These are phyloP conservation scores for Psilocybe azurescens DNA, from an alignment of 768 basidiomycete genomes.

Conservation along the genomic window DNA sequence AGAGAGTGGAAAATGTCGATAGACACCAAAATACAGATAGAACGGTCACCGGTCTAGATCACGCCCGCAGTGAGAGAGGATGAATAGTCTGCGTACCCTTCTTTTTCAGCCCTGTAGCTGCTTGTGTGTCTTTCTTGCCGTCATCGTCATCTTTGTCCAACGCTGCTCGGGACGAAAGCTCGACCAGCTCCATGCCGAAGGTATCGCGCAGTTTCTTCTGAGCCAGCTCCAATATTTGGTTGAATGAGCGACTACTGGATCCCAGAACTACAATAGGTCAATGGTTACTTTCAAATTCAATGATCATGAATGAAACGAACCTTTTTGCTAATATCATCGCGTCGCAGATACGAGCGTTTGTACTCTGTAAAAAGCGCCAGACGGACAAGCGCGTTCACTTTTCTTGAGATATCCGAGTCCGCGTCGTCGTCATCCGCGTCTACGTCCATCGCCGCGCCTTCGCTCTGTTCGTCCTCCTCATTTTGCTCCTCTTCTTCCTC, in stretches of 20 bases:
- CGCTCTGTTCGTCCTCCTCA: conserved; percentile 34
- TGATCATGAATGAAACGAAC: conserved; percentile 36
- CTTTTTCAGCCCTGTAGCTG: conserved; percentile 66
- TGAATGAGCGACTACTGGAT: conserved; percentile 60
- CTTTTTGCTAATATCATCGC: conserved; percentile 91
- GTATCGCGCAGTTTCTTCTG: conserved; percentile 66
- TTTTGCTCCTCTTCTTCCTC: conserved; percentile 42
- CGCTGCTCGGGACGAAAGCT: conserved; percentile 68
- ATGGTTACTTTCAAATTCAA: not conserved
- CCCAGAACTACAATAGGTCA: conserved; percentile 35
- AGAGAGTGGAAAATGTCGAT: no score
- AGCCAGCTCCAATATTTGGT: conserved; percentile 63
- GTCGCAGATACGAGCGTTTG: conserved; percentile 63
- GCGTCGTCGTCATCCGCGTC: not conserved
- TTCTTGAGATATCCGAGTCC: conserved; percentile 52
- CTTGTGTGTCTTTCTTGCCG: conserved; percentile 46
- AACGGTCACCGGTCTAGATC: no score
- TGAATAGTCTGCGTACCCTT: conserved; percentile 49
- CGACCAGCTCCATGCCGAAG: conserved; percentile 87
- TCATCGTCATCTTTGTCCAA: conserved; percentile 51
- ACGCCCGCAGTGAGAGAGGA: no score
- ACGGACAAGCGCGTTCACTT: conserved; percentile 75
- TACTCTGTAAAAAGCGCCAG: conserved; percentile 85
- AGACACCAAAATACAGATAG: no score
- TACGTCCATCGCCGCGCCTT: not conserved